phyloP scores from a whole-genome alignment of 768 basidiomycete genomes.

The Phlebiopsis gigantea region DNA sequence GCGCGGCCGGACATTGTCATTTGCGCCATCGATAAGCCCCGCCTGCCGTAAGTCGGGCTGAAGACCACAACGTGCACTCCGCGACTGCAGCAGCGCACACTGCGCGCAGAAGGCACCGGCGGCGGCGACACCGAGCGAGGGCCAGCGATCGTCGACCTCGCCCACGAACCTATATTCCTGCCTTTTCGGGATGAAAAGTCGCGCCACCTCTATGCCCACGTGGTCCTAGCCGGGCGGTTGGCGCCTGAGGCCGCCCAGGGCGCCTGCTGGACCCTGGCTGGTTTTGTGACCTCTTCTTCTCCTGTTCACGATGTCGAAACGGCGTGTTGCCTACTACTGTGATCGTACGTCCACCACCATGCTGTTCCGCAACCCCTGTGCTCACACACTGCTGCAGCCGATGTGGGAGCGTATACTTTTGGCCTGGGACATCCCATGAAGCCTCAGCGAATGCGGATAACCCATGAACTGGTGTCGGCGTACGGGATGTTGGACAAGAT shows the following conservation, averaged over 20 bases:
- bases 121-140: too few relatives aligned
- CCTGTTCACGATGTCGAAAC: constrained; percentile 31
- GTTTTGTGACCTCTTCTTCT: neutral
- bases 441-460: constrained; percentile 90
- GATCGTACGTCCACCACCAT: constrained; percentile 44
- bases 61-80: neutral
- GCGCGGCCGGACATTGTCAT: too few relatives aligned
- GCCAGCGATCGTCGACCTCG: neutral
- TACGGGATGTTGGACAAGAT: constrained; percentile 94
- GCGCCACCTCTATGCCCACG: neutral
- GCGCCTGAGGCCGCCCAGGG: neutral
- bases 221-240: neutral
- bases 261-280: neutral
- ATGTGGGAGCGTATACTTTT: constrained; percentile 74
- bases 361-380: neutral
- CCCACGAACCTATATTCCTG: neutral
- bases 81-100: neutral
- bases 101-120: neutral
- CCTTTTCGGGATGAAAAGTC: neutral
- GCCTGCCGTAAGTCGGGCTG: neutral
- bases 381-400: constrained; percentile 39
- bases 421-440: constrained; percentile 93
- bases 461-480: constrained; percentile 85
- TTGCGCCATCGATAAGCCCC: neutral
- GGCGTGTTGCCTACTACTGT: constrained; percentile 77